A percentile compares a stretch with the other conserved stretches of the same genome.
Evolutionary conservation across 2,329 filamentous ascomycete genomes (phyloP).

Genomic region (Sclerotinia minor): DNA sequence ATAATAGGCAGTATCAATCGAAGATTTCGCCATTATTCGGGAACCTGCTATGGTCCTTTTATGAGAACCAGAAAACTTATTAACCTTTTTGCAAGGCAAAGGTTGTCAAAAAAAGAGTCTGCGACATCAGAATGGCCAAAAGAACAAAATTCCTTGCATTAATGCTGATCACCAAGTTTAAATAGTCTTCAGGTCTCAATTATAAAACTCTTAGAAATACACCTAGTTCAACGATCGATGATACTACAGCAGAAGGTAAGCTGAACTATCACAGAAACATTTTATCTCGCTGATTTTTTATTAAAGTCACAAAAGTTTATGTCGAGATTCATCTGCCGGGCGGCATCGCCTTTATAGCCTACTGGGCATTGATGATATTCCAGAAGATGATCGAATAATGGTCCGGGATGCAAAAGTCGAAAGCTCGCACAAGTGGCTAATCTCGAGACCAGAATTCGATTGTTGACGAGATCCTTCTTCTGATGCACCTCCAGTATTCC

Average conservation of each 20-base stretch:
- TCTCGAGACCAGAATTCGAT: constrained; percentile 38
- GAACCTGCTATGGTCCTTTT: constrained; percentile 47
- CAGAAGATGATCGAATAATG: background rate
- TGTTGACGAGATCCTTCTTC: constrained; percentile 33
- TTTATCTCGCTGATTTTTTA: background rate
- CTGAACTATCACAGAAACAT: background rate
- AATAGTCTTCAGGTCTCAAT: constrained; percentile 34
- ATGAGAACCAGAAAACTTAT: background rate
- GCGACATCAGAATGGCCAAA: constrained; percentile 39
- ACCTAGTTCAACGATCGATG: constrained; percentile 34
- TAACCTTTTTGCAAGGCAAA: constrained; percentile 22
- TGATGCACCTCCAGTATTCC: background rate
- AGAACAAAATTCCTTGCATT: constrained; percentile 32
- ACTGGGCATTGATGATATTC: background rate
- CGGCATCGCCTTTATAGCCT: background rate
- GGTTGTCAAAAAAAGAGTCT: constrained; percentile 38
- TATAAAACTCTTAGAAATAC: constrained; percentile 29
- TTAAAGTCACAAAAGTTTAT: background rate
- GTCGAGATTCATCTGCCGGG: background rate
- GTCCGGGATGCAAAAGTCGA: background rate
- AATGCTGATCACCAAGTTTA: constrained; percentile 44
- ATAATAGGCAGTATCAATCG: constrained; percentile 47
- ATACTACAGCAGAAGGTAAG: constrained; percentile 22
- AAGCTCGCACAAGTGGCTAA: background rate
- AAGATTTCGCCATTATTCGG: constrained; percentile 46